Percentiles rank a stretch among this genome's conserved stretches.
These are phyloP conservation scores for Colletotrichum salicis DNA, from an alignment of 2,329 filamentous ascomycete species.

Conservation along the genomic window DNA sequence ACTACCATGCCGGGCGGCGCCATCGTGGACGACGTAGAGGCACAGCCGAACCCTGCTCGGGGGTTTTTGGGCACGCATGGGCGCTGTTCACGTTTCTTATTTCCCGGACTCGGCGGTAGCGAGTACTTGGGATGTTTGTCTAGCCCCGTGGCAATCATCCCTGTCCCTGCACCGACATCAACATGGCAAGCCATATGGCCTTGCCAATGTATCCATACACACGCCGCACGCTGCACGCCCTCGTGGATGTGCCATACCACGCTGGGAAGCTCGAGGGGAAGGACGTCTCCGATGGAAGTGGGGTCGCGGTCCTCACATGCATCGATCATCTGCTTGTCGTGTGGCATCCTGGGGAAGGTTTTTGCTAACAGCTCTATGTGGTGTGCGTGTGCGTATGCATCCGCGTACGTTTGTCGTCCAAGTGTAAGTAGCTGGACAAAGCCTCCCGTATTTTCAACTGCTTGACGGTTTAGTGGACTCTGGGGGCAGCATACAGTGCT, in stretches of 20 bases:
- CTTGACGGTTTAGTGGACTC: background rate
- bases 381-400: conserved; percentile 1
- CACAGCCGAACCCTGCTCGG: conserved; percentile 23
- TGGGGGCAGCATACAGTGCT: background rate
- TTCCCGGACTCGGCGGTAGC: conserved; percentile 29
- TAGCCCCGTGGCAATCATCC: conserved; percentile 3
- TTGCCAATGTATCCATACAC: conserved; percentile 27
- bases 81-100: conserved; percentile 32
- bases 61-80: conserved; percentile 31
- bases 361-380: background rate
- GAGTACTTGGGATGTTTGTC: conserved; percentile 20
- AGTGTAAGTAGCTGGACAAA: background rate
- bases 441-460: background rate
- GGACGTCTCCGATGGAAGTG: conserved; percentile 29
- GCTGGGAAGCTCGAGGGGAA: conserved; percentile 26
- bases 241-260: conserved; percentile 22
- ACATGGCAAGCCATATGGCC: background rate
- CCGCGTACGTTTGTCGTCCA: background rate
- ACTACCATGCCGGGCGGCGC: background rate
- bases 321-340: conserved; percentile 29
- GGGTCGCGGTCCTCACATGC: conserved; percentile 31
- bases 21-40: conserved; percentile 6
- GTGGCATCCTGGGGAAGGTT: conserved; percentile 22
- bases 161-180: background rate
- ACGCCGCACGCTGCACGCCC: conserved; percentile 16